Evolutionary conservation across 805 yeast genomes (phyloP), one percentile per base, ranked within the genome.

Genomic region (Lipomyces sp.): DNA sequence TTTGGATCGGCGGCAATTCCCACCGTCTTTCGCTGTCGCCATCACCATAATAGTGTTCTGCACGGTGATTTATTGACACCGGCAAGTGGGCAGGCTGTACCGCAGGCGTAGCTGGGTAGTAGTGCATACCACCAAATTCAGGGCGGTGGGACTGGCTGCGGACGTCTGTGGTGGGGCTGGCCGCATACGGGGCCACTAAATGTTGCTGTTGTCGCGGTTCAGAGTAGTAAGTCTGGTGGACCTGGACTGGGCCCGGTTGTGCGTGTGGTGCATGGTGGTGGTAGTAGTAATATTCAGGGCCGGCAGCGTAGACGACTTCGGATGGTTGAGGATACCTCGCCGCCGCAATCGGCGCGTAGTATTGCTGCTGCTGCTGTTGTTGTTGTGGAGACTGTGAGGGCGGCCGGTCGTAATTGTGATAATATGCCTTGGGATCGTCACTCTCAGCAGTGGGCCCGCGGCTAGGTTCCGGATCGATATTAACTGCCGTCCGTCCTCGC

Each of bases 21-120:
- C 60, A 57, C 6, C 66, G 57, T 24, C 69, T 66, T 29, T 57
- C 62, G 24, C 57, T 39, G 24, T 64, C 64, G 45, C 61, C 45
- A 53, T 34, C 45, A 56, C 13, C 59, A 29, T 10, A 30, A 24
- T 24, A 24, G 24, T 24, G 24, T 24, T 48, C 10, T 56, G 29
- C 2, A 33, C 29, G 50, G 53, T 37, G n/a, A 59, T 11, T 34
- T 59, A 30, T 24, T 33, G 55, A 24, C 15, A 35, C 42, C 51
- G 24, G 24, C 24, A 24, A 24, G 48, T n/a, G 7, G 13, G 18
- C 48, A 0, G 48, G 18, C 48, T 42, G 48, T 42, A 18, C 18
- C 48, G 48, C 48, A n/a, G 48, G 13, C 48, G 48, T 42, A 18
- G 48, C 24, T 3, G 48, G n/a, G 48, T 39, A 15, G 24, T 24